Base-by-base conservation (phyloP, 2,329 filamentous ascomycete species). In the Pleoardoris graminearum region DNA sequence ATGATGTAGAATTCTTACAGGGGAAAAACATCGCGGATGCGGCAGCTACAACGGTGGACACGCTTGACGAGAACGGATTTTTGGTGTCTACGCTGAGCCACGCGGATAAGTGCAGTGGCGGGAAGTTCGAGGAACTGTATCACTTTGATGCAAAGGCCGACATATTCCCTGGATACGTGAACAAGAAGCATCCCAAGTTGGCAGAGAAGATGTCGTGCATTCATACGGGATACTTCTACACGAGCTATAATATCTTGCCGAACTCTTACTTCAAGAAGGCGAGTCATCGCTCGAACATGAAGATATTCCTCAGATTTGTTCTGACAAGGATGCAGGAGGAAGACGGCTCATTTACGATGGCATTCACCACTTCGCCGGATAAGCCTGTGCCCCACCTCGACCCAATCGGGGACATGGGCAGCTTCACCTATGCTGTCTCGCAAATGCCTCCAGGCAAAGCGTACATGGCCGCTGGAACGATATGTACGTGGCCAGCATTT, bases 91-190 rank as follows among this genome's bases (percentile, higher is more conserved):
- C 62, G 29, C 49, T 69, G 11, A 59, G 55, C 12, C 55, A 51
- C 19, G 60, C 63, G 12, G 59, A 53, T 49, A 57, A 67, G 32
- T 65, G 58, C 47, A 65, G 60, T 36, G 57, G 61, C 4, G 66
- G 65, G 10, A 57, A 57, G 11, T 62, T 57, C 44, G 48, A 53
- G 16, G 55, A 63, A 29, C 35, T 65, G 5, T 64, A 54, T 36
- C 68, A 70, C 53, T 71, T 68, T 41, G 67, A 71, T 23, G 48
- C 59, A 19, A 71, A 71, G 54, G 62, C 58, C 16, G 39, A 43
- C n/a, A 43, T 43, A 10, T 43, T 16, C n/a, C 56, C 60, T 7
- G 30, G 7, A 11, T 67, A 69, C 44, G 29, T 69, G 1, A 44
- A 64, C 17, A 45, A 57, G 14, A 57, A 30, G 11, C 58, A 62